Evolutionary conservation across 1,139 yeast species (phyloP), one percentile per base, ranked within the genome.

Genomic region (Casaregolazyma lundiana): DNA sequence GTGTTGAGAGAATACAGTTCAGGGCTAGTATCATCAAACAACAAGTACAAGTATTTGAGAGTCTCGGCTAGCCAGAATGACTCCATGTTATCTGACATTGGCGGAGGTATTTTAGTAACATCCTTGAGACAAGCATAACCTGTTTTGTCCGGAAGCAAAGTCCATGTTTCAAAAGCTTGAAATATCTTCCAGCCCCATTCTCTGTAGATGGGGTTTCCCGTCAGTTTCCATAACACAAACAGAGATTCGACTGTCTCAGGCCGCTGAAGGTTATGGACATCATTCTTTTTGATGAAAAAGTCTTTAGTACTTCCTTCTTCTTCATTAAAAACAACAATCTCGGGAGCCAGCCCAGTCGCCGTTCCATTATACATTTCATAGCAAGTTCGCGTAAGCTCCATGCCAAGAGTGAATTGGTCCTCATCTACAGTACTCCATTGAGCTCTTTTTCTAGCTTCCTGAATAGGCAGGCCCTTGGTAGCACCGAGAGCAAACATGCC

Each of bases 41-140:
- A 71, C 52, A 90, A 70, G 64, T 88, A 89, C 49, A 90, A 72
- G 64, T 90, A 90, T 66, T 90, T 90, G 61, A 90, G 75, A 1
- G 97, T 90, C 65, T 90, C 97, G 0, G 96, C 90, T 49, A 87
- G 72, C 97, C 97, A 90, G 72, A 88, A 88, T 13, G 95, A 83
- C 65, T 90, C 97, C 76, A 87, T 78, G 61, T 87, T 87, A 66
- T 90, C 95, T 46, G 77, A 68, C 54, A 63, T 66, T 29, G 62
- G 65, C 7, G 86, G 80, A 13, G 78, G 73, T 3, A 64, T 55
- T 2, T 58, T 53, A 1, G 79, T 71, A 43, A 88, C 95, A 61
- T 86, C 86, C 45, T 75, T 71, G 53, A 90, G 66, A 4, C 86
- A 77, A 1, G 88, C 74, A 65, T 80, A 89, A 3, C 89, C 75